A percentile compares a stretch with the other conserved stretches of the same genome.
phyloP scores from a whole-genome alignment of 2,329 filamentous ascomycete genomes.

The Ilyonectria sp. region DNA sequence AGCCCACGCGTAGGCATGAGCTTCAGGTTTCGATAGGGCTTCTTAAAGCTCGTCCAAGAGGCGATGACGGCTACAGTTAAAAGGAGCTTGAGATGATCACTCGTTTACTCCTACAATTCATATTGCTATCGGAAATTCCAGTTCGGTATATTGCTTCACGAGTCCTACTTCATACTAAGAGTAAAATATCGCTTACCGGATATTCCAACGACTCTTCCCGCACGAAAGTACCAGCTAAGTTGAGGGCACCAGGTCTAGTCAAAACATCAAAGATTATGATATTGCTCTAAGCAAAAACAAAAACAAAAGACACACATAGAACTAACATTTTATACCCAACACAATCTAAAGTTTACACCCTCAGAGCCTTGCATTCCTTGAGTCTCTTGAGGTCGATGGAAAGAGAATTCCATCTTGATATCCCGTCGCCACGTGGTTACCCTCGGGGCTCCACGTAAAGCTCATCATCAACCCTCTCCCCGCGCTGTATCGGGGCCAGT shows the following conservation, averaged over 20 bases:
- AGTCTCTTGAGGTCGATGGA: slow-evolving; percentile 35
- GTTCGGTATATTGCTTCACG: no score
- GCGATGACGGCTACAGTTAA: no score
- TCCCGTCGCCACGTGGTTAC: slow-evolving; percentile 68
- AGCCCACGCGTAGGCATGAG: no score
- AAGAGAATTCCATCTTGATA: slow-evolving; percentile 67
- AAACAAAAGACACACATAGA: neutral
- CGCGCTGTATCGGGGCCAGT: slow-evolving; percentile 63
- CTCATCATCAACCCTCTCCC: slow-evolving; percentile 64
- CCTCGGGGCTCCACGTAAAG: slow-evolving; percentile 68
- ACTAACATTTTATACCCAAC: neutral
- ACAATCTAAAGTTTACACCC: neutral
- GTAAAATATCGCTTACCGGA: no score
- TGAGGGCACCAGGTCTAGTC: neutral
- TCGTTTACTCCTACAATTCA: no score
- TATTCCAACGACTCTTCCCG: no score
- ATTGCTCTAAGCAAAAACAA: neutral
- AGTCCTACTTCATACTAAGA: no score
- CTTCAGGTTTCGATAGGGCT: no score
- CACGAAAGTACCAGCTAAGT: no score
- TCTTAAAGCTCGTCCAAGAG: no score
- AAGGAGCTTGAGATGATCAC: no score
- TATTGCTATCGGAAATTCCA: no score
- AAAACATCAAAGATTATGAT: neutral
- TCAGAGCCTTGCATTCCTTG: slow-evolving; percentile 15